Conservation (phyloP, 2,329 filamentous ascomycete genomes). For the Monosporascus ibericus region DNA sequence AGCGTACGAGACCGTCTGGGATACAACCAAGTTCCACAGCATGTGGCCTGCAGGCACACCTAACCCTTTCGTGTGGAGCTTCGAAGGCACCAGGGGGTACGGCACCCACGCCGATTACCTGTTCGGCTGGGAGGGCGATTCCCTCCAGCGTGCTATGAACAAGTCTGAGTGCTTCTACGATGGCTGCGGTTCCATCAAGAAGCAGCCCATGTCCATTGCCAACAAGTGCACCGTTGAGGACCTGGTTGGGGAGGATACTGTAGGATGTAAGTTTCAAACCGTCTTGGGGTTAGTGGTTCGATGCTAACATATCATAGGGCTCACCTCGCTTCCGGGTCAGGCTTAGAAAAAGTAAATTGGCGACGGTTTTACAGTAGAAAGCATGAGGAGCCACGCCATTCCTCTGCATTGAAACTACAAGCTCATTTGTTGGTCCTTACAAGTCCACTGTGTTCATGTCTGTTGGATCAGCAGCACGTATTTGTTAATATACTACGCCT, state of each 20-base stretch:
- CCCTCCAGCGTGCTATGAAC: conserved; percentile 29
- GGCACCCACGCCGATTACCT: conserved; percentile 32
- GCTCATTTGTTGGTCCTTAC: background rate
- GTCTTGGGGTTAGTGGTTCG: background rate
- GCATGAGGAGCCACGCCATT: background rate
- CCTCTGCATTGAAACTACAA: background rate
- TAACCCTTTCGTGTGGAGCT: conserved; percentile 27
- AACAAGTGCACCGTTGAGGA: conserved; percentile 26
- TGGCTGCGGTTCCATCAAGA: conserved; percentile 26
- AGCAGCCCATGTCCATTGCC: conserved; percentile 23
- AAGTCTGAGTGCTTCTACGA: conserved; percentile 36
- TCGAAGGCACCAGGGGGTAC: conserved; percentile 26
- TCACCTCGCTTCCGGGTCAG: conserved; percentile 16
- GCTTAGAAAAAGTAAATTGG: conserved; percentile 4
- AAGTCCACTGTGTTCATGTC: background rate
- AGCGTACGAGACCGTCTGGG: conserved; percentile 40
- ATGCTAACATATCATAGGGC: conserved; percentile 14
- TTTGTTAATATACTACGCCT: no score
- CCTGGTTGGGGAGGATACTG: conserved; percentile 22
- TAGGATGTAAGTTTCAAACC: conserved; percentile 23
- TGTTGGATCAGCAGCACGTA: background rate
- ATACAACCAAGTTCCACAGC: conserved; percentile 34
- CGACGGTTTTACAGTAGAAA: background rate
- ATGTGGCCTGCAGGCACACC: conserved; percentile 28
- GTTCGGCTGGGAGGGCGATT: conserved; percentile 28